phyloP scores from a whole-genome alignment of 2,329 filamentous ascomycete species.

The Diaporthe aspalathi region DNA sequence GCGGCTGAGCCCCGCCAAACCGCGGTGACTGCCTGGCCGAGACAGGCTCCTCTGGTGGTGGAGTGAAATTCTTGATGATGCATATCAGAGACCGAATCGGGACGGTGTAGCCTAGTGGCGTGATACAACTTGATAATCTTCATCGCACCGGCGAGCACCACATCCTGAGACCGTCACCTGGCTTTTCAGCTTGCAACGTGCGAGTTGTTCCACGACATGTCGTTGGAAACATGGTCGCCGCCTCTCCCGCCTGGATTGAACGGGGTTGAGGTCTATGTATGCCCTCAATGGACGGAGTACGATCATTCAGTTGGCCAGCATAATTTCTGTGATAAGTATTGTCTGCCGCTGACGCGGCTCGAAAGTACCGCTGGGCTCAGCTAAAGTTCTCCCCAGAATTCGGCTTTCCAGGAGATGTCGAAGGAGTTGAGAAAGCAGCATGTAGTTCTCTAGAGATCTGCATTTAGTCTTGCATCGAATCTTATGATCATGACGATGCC shows the following conservation, averaged over 20 bases:
- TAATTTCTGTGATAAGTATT: background rate
- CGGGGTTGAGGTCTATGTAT: background rate
- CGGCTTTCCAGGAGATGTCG: background rate
- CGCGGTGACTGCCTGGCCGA: background rate
- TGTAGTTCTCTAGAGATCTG: no score
- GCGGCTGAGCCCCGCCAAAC: conserved; percentile 5
- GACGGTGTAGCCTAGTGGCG: background rate
- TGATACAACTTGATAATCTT: background rate
- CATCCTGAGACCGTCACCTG: background rate
- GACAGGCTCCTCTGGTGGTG: background rate
- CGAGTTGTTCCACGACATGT: background rate
- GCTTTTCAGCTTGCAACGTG: conserved; percentile 18
- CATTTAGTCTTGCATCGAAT: background rate
- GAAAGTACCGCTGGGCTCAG: background rate
- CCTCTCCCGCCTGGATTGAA: background rate
- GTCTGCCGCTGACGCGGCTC: background rate
- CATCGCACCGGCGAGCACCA: background rate
- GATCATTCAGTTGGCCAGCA: background rate
- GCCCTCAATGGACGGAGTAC: background rate
- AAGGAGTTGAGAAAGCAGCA: no score
- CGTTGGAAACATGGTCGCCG: background rate
- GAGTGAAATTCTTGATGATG: background rate
- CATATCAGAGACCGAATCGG: background rate
- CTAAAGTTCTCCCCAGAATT: background rate
- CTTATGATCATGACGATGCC: background rate